phyloP scores from a whole-genome alignment of 2,329 filamentous ascomycete genomes.

The Ascochyta koolunga region DNA sequence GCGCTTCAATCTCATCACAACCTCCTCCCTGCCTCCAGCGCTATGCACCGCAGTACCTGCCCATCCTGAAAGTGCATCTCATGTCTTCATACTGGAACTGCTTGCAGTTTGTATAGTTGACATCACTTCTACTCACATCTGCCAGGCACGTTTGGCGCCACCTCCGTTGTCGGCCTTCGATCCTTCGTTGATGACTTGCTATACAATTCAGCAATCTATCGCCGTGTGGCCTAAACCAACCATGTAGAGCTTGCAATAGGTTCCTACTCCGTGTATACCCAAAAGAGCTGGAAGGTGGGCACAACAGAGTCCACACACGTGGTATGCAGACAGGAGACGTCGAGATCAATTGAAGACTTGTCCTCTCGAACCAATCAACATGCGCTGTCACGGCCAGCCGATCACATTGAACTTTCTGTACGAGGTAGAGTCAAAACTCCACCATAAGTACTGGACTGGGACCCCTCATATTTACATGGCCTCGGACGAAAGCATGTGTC shows the following conservation, averaged over 20 bases:
- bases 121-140: not conserved
- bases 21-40: no score
- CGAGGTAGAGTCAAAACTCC: not conserved
- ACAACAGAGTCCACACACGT: not conserved
- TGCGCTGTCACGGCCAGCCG: not conserved
- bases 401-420: not conserved
- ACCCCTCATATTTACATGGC: conserved; percentile 7
- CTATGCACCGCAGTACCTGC: no score
- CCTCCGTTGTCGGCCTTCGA: not conserved
- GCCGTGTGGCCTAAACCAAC: no score
- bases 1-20: not conserved
- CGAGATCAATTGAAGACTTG: no score
- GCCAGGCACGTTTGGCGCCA: not conserved
- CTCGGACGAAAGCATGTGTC: not conserved
- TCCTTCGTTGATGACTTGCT: not conserved
- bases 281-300: not conserved
- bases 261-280: not conserved
- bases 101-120: no score
- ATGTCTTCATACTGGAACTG: no score
- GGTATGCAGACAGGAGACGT: no score
- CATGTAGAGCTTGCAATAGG: no score
- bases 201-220: no score
- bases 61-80: no score
- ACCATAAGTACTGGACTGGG: not conserved
- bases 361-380: not conserved